Conservation (phyloP, 768 basidiomycete genomes). For the Kwoniella europaea region DNA sequence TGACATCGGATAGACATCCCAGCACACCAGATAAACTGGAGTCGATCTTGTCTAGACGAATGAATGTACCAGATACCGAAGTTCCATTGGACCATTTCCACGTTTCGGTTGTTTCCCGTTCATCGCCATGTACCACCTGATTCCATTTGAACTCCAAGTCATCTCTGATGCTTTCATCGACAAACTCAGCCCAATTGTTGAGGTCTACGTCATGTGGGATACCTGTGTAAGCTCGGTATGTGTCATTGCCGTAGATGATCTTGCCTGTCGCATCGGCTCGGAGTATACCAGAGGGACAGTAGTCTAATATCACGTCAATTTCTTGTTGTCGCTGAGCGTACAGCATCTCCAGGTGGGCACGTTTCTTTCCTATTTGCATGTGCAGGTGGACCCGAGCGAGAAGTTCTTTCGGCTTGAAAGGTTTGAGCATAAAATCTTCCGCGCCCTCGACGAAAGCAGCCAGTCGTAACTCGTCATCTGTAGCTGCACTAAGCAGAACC, state of each 20-base stretch:
- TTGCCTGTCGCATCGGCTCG: conserved; percentile 28
- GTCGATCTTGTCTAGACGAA: conserved; percentile 34
- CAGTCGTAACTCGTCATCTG: conserved; percentile 50
- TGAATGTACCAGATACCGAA: conserved; percentile 30
- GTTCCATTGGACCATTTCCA: conserved; percentile 37
- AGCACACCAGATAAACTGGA: conserved; percentile 29
- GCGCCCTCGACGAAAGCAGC: conserved; percentile 54
- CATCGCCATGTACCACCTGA: conserved; percentile 23
- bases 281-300: conserved; percentile 40
- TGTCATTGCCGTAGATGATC: conserved; percentile 29
- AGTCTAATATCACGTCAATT: conserved; percentile 34
- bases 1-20: conserved; percentile 38
- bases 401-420: conserved; percentile 57
- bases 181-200: conserved; percentile 27
- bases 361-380: conserved; percentile 59
- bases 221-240: conserved; percentile 12
- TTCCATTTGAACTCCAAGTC: conserved; percentile 25
- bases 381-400: conserved; percentile 58
- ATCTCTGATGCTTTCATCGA: conserved; percentile 16
- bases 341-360: conserved; percentile 28
- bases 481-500: conserved; percentile 52
- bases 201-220: conserved; percentile 12
- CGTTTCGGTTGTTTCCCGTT: conserved; percentile 21
- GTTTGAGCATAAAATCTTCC: conserved; percentile 58
- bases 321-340: conserved; percentile 34